Base-by-base conservation (phyloP, 2,329 filamentous ascomycete genomes). In the Fusarium stilboides region DNA sequence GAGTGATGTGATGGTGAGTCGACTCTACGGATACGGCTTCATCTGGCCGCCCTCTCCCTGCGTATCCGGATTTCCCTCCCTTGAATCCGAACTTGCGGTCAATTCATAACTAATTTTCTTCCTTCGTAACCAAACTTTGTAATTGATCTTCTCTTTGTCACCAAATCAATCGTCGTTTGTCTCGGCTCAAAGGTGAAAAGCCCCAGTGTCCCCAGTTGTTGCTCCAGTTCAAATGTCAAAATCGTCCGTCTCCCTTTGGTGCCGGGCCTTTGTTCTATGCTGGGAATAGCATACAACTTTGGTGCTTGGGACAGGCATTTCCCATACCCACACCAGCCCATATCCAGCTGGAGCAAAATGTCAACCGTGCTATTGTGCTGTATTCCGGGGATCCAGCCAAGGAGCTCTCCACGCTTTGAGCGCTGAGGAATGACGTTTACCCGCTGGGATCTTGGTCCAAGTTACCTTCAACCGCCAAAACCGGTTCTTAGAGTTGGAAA, bases 391-490 rank as follows among this genome's bases (percentile, higher is more conserved):
- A 62, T 50, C 50, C 58, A 57, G 43, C 37, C 53, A 34, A 46
- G 44, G 52, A 49, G 58, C 57, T 70, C 54, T 28, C 26, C 26
- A 52, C 62, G 65, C 58, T 47, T 51, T 40, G 51, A 51, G 47
- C 31, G 47, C 57, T 54, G 58, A 69, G 60, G 59, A 63, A 74
- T 74, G 70, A 72, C 70, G 72, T 74, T 70, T 28, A 49, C 47
- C 26, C 49, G 31, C 55, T 52, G 37, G 57, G 62, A 51, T 68
- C 62, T 66, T 60, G 49, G 49, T 43, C 50, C 47, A 62, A 56
- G 42, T 51, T 57, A 56, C 54, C 58, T 53, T 26, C 12, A 66
- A 40, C 43, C 19, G 28, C 58, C 44, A 55, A 64, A 70, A 63
- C 70, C 66, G 61, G 70, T 70, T 73, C 58, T 57, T 62, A 50